Conservation (phyloP, 768 basidiomycete genomes). For the Leccinellum rugosiceps region DNA sequence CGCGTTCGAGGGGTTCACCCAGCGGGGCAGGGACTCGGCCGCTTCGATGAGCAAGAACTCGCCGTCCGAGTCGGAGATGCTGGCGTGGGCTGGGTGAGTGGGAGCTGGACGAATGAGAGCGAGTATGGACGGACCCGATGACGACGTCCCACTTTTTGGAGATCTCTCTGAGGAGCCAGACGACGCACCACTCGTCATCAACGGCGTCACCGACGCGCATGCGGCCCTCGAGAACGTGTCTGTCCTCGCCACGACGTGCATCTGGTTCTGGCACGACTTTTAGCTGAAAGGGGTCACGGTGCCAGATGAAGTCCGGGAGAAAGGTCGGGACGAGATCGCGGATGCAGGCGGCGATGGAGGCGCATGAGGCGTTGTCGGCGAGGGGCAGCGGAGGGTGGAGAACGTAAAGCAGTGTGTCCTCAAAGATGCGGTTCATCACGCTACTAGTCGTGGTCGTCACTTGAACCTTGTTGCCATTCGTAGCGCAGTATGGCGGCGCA, state of each 20-base stretch:
- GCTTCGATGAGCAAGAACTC: constrained; percentile 97
- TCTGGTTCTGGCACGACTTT: constrained; percentile 56
- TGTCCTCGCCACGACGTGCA: constrained; percentile 23
- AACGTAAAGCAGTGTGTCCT: constrained; percentile 80
- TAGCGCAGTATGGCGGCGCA: constrained; percentile 43
- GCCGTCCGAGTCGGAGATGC: constrained; percentile 84
- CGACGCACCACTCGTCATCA: constrained; percentile 97
- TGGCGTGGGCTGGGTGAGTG: constrained; percentile 5
- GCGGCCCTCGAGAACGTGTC: constrained; percentile 70
- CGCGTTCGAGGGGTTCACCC: constrained; percentile 90
- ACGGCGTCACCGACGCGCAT: constrained; percentile 94
- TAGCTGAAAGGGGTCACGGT: constrained; percentile 78
- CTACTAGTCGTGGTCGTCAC: constrained; percentile 69
- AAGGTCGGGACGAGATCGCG: constrained; percentile 49
- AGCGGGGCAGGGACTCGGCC: constrained; percentile 81
- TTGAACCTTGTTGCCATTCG: constrained; percentile 15
- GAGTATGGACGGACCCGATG: constrained; percentile 57
- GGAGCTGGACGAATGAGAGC: not conserved
- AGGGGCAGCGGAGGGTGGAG: constrained; percentile 58
- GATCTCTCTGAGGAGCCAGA: constrained; percentile 83
- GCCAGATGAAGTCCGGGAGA: constrained; percentile 72
- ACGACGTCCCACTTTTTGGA: constrained; percentile 76
- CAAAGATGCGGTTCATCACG: constrained; percentile 73
- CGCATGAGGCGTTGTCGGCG: constrained; percentile 57
- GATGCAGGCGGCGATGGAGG: constrained; percentile 69